A percentile compares a stretch with the other conserved stretches of the same genome.
phyloP scores from a whole-genome alignment of 805 yeast species.

The Lachancea sp. region DNA sequence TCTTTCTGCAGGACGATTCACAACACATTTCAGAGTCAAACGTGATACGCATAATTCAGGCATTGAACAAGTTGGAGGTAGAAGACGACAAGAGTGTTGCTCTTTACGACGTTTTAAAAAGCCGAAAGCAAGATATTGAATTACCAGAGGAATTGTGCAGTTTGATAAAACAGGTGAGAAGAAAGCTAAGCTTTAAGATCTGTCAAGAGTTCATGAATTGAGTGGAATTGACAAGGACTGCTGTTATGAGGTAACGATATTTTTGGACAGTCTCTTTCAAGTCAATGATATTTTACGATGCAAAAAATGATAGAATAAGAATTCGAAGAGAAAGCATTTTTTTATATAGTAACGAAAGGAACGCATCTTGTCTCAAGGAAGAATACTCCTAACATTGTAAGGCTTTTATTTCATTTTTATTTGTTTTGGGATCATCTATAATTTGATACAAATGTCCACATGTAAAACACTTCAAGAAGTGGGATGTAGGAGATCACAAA shows the following conservation, averaged over 20 bases:
- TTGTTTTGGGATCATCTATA: not conserved
- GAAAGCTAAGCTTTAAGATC: slow-evolving; percentile 22
- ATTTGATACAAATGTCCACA: not conserved
- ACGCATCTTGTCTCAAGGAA: too few relatives aligned
- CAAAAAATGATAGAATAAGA: not conserved
- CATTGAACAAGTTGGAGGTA: slow-evolving; percentile 12
- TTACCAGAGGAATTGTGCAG: slow-evolving; percentile 17
- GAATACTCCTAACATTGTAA: not conserved
- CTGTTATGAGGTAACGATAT: not conserved
- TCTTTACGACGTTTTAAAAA: slow-evolving; percentile 6
- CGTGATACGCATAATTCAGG: slow-evolving; percentile 21
- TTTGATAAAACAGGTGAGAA: slow-evolving; percentile 19
- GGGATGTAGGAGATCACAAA: not conserved
- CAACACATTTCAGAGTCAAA: slow-evolving; percentile 18
- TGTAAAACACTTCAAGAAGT: not conserved
- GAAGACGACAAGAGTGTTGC: slow-evolving; percentile 8
- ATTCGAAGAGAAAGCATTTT: too few relatives aligned
- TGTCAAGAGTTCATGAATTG: slow-evolving; percentile 28
- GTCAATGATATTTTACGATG: too few relatives aligned
- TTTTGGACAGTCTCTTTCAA: too few relatives aligned
- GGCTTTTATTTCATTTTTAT: not conserved
- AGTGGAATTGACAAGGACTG: not conserved
- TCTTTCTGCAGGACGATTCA: slow-evolving; percentile 15
- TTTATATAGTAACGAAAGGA: not conserved
- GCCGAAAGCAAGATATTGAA: not conserved